A percentile compares a stretch with the other conserved stretches of the same genome.
Evolutionary conservation across 139 green algal species (phyloP).

Genomic region (Chlamydomonas schloesseri): DNA sequence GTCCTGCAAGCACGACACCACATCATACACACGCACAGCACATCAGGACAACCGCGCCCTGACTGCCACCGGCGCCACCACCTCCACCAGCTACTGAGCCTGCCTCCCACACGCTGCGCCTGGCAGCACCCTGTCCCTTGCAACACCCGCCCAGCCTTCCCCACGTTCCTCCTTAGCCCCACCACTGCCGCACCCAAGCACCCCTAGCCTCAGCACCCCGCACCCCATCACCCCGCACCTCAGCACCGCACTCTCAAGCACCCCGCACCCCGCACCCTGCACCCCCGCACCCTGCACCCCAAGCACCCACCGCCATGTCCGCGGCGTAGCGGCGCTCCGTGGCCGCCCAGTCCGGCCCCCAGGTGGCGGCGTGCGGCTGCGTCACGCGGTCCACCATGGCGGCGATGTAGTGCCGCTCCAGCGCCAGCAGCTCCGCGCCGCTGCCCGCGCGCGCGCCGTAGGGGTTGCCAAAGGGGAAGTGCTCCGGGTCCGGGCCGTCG

Average conservation of each 20-base stretch:
- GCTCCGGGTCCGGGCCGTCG: too few species aligned
- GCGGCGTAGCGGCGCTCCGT: constrained; percentile 1
- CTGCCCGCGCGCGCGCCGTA: too few species aligned
- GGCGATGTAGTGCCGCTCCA: constrained; percentile 25
- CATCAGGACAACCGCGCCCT: not conserved
- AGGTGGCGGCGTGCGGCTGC: not conserved
- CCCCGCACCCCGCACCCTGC: not conserved
- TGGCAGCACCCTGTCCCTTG: not conserved
- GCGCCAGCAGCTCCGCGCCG: not conserved
- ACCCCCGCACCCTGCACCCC: not conserved
- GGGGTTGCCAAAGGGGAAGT: too few species aligned
- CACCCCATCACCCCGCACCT: too few species aligned
- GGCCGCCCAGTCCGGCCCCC: not conserved
- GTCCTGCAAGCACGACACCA: not conserved
- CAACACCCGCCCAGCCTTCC: not conserved
- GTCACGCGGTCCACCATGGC: constrained; percentile 28
- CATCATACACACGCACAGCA: not conserved
- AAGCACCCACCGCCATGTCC: constrained; percentile 9
- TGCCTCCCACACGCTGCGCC: not conserved
- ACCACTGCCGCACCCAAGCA: too few species aligned
- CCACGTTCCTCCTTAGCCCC: not conserved
- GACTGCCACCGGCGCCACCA: too few species aligned
- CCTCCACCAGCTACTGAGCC: too few species aligned
- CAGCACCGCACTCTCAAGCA: too few species aligned
- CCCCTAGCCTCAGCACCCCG: too few species aligned